A percentile compares a stretch with the other conserved stretches of the same genome.
These are phyloP conservation scores for Amanita exitialis DNA, from an alignment of 768 basidiomycete species.

Conservation along the genomic window DNA sequence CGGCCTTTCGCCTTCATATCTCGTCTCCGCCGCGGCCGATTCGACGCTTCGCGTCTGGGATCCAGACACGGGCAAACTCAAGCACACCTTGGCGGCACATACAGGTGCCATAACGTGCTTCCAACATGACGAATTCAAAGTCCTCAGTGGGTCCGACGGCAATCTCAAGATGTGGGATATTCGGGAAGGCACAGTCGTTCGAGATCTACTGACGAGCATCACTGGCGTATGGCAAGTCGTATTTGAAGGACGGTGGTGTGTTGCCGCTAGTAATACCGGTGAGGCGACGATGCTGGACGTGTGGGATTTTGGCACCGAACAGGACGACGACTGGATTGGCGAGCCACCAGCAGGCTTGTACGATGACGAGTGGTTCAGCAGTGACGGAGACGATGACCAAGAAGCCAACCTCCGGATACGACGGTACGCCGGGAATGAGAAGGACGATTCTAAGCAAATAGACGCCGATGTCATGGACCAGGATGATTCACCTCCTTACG, in stretches of 20 bases:
- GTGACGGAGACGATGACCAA: constrained; percentile 40
- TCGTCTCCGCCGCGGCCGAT: constrained; percentile 95
- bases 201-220: constrained; percentile 85
- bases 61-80: constrained; percentile 70
- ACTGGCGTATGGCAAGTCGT: constrained; percentile 97
- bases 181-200: constrained; percentile 72
- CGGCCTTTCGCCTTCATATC: constrained; percentile 77
- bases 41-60: constrained; percentile 95
- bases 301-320: constrained; percentile 79
- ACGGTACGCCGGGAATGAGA: constrained; percentile 26
- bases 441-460: constrained; percentile 39
- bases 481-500: constrained; percentile 34
- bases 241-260: constrained; percentile 89
- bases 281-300: constrained; percentile 77
- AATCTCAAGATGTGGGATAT: constrained; percentile 98
- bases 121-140: constrained; percentile 97
- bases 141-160: constrained; percentile 91
- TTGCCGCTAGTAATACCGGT: constrained; percentile 83
- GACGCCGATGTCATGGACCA: constrained; percentile 72
- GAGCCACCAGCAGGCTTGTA: constrained; percentile 70
- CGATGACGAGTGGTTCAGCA: constrained; percentile 55
- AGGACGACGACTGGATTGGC: constrained; percentile 74
- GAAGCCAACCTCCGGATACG: constrained; percentile 17
- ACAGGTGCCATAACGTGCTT: constrained; percentile 99
- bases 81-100: constrained; percentile 80